Percentiles rank a stretch among this genome's conserved stretches.
Evolutionary conservation across 257 asterid genomes (phyloP).

Genomic region (Forsythia viridissima): DNA sequence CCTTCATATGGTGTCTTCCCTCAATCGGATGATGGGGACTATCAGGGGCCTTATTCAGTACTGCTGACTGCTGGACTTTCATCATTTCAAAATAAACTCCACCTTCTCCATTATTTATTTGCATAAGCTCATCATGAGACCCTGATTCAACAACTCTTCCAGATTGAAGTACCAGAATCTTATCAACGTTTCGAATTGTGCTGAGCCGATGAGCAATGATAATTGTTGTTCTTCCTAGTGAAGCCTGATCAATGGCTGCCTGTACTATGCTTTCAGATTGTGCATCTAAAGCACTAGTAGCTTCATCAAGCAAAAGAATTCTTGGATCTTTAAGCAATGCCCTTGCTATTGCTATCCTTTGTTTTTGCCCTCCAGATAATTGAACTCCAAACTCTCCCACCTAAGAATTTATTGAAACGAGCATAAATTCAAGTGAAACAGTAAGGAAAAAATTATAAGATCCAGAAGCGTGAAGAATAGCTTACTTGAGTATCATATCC

Average conservation of each 20-base stretch:
- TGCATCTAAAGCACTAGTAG: conserved; percentile 75
- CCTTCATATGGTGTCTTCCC: conserved; percentile 3
- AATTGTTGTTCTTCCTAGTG: conserved; percentile 64
- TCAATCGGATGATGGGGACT: conserved; percentile 15
- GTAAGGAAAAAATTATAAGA: not conserved
- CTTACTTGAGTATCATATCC: conserved; percentile 75
- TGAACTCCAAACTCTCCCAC: conserved; percentile 77
- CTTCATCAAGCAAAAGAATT: conserved; percentile 82
- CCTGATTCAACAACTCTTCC: conserved; percentile 70
- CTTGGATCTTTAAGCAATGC: conserved; percentile 63
- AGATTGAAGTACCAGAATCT: conserved; percentile 51
- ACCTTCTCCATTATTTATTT: conserved; percentile 25
- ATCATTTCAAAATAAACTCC: conserved; percentile 61
- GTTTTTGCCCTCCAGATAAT: conserved; percentile 81
- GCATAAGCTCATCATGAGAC: conserved; percentile 60
- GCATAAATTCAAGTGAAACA: conserved; percentile 8
- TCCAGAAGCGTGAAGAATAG: not conserved
- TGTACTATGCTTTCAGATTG: conserved; percentile 71
- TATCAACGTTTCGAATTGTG: conserved; percentile 54
- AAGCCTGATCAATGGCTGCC: conserved; percentile 66
- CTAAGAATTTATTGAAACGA: conserved; percentile 30
- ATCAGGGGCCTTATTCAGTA: conserved; percentile 14
- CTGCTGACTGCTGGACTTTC: conserved; percentile 47
- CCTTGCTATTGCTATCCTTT: conserved; percentile 79
- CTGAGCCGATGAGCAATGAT: conserved; percentile 68